Percentiles rank a stretch among this genome's conserved stretches.
These are phyloP conservation scores for Cicer judaicum DNA, from an alignment of 306 rosid genomes.

Conservation along the genomic window DNA sequence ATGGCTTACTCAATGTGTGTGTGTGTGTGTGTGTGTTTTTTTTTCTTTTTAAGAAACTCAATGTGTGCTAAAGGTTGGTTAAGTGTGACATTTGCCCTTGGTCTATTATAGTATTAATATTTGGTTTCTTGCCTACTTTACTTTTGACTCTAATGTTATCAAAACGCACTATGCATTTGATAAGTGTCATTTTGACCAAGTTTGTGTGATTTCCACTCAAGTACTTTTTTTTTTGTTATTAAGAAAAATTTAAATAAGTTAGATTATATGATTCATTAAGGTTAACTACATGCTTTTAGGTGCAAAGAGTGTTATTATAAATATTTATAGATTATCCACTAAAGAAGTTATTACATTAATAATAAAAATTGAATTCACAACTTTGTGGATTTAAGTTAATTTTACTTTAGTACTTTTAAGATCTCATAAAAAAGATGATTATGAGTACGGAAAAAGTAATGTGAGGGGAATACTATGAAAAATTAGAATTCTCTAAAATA, in stretches of 20 bases:
- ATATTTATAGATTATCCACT: too few relatives aligned
- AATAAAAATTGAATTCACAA: too few relatives aligned
- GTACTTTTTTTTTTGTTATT: neutral
- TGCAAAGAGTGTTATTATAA: too few relatives aligned
- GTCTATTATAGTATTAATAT: neutral
- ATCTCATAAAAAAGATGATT: neutral
- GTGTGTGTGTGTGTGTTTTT: too few relatives aligned
- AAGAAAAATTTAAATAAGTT: too few relatives aligned
- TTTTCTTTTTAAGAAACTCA: neutral
- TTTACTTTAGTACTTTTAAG: neutral
- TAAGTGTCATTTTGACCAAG: slow-evolving; percentile 14
- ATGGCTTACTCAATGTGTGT: neutral
- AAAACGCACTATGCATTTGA: neutral
- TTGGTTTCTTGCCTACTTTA: neutral
- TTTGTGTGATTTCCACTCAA: slow-evolving; percentile 23
- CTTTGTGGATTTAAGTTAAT: too few relatives aligned
- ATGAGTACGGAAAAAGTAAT: neutral
- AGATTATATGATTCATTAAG: too few relatives aligned
- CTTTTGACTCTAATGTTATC: slow-evolving; percentile 30
- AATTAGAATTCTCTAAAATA: neutral
- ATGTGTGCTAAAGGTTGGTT: slow-evolving; percentile 5
- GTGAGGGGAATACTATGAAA: neutral
- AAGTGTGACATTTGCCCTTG: neutral
- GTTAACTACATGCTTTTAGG: too few relatives aligned
- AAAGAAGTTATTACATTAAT: too few relatives aligned